Conservation (phyloP, 2,329 filamentous ascomycete genomes). For the Colletotrichum neosansevieriae region DNA sequence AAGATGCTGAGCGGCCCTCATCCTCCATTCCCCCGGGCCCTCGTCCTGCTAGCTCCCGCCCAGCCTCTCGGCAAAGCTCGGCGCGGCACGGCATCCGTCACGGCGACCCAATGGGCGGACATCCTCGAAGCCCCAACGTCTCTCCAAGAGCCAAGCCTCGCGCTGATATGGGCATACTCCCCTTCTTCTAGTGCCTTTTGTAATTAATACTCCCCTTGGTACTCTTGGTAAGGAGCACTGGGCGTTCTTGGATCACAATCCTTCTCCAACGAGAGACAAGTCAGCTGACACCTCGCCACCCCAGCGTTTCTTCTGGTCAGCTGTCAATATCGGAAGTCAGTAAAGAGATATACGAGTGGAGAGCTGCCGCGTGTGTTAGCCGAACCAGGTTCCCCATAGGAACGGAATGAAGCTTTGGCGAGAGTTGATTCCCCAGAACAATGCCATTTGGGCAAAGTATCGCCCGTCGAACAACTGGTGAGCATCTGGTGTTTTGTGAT, state of each 20-base stretch:
- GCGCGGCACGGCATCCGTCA: slow-evolving; percentile 37
- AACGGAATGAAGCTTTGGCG: slow-evolving; percentile 9
- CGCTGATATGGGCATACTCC: slow-evolving; percentile 16
- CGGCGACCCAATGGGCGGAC: slow-evolving; percentile 32
- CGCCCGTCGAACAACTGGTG: not conserved
- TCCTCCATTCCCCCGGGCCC: slow-evolving; percentile 7
- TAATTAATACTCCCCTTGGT: too few relatives aligned
- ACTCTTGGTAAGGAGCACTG: slow-evolving; percentile 15
- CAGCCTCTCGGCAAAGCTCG: slow-evolving; percentile 39
- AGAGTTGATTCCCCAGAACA: not conserved
- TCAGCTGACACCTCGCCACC: slow-evolving; percentile 5
- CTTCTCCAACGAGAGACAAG: not conserved
- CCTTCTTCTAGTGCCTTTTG: too few relatives aligned
- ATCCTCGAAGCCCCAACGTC: slow-evolving; percentile 17
- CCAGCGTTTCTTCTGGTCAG: slow-evolving; percentile 21
- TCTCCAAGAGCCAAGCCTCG: slow-evolving; percentile 31
- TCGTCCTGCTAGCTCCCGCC: slow-evolving; percentile 29
- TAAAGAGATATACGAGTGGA: not conserved
- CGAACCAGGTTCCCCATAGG: not conserved
- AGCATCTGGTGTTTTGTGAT: not conserved
- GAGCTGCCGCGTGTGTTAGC: not conserved
- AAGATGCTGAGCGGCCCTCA: slow-evolving; percentile 4
- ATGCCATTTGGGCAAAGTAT: not conserved
- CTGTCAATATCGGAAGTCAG: slow-evolving; percentile 23
- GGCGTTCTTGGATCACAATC: slow-evolving; percentile 31